Percentiles rank a stretch among this genome's conserved stretches.
These are phyloP conservation scores for Lasiosphaeris hirsuta DNA, from an alignment of 495 filamentous ascomycete species.

Conservation along the genomic window DNA sequence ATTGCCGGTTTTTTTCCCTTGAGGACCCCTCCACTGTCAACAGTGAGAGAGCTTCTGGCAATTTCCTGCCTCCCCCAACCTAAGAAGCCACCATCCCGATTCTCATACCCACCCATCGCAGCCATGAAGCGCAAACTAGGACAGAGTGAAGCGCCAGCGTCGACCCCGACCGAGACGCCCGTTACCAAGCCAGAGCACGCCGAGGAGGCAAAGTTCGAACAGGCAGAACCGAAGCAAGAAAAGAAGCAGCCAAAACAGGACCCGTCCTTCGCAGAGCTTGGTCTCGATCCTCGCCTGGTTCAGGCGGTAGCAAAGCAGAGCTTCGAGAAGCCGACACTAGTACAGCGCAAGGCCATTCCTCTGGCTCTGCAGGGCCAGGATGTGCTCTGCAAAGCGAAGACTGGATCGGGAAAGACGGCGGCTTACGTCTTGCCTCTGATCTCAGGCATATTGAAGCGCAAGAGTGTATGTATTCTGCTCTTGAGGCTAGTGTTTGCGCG, in stretches of 20 bases:
- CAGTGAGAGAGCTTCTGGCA: background rate
- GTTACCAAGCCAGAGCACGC: background rate
- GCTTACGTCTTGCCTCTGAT: constrained; percentile 92
- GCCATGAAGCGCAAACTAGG: constrained; percentile 57
- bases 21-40: constrained; percentile 7
- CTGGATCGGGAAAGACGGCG: constrained; percentile 94
- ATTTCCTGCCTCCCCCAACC: background rate
- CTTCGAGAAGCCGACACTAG: constrained; percentile 77
- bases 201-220: constrained; percentile 14
- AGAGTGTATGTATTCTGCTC: constrained; percentile 51
- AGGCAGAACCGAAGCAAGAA: constrained; percentile 8
- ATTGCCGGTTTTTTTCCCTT: background rate
- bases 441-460: constrained; percentile 72
- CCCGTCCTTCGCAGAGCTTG: constrained; percentile 54
- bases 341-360: constrained; percentile 85
- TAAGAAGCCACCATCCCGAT: background rate
- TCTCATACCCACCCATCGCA: background rate
- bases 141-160: constrained; percentile 45
- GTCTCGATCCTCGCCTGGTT: constrained; percentile 78
- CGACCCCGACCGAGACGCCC: constrained; percentile 7
- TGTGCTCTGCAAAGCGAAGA: constrained; percentile 86
- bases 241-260: constrained; percentile 13
- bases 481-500: no score
- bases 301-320: constrained; percentile 81
- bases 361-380: constrained; percentile 87